Base-by-base conservation (phyloP, 2,329 filamentous ascomycete genomes). In the Stagonosporopsis vannaccii region DNA sequence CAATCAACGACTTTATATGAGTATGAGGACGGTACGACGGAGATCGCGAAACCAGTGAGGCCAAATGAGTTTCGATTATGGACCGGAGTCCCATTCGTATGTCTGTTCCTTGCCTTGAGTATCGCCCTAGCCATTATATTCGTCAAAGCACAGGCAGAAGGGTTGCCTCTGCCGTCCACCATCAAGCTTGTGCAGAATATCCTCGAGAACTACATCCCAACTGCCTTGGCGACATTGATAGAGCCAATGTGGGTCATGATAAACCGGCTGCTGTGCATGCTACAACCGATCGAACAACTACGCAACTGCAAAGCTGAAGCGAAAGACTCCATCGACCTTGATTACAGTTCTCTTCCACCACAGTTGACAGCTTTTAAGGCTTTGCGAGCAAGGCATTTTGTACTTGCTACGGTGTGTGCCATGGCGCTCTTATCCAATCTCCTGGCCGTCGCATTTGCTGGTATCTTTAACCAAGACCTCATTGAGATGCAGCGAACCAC, bases 241-340 rank as follows among this genome's bases (percentile, higher is more conserved):
- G 85, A 88, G 32, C 85, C 85, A 0, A 77, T 84, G 1, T 86
- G 85, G 81, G 70, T 85, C 0, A 63, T 87, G 0, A 53, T 88
- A 0, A 87, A 85, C 37, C 76, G 85, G 0, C 50, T 83, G 0
- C 60, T 86, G 0, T 86, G 83, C 36, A 65, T 86, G 8, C 58
- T 88, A 0, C 81, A 85, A 26, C 85, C 85, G 0, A 81, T 85
- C 17, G 76, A 82, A 2, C 78, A 83, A 13, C 70, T 88, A 0
- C 75, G 77, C 19, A 56, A 62, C 5, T 79, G 82, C 0, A 72
- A 77, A 6, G 74, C 79, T 0, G 44, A 55, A 1, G 58, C 77
- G 0, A 51, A 51, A 2, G 58, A 60, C 2, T 75, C 77, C 0
- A 68, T 74, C 0, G 78, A 82, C 0, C 56, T 84, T 0, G 66